These are phyloP conservation scores for Cryptococcus wingfieldii DNA, from an alignment of 1,284 basidiomycete genomes.

Conservation along the genomic window DNA sequence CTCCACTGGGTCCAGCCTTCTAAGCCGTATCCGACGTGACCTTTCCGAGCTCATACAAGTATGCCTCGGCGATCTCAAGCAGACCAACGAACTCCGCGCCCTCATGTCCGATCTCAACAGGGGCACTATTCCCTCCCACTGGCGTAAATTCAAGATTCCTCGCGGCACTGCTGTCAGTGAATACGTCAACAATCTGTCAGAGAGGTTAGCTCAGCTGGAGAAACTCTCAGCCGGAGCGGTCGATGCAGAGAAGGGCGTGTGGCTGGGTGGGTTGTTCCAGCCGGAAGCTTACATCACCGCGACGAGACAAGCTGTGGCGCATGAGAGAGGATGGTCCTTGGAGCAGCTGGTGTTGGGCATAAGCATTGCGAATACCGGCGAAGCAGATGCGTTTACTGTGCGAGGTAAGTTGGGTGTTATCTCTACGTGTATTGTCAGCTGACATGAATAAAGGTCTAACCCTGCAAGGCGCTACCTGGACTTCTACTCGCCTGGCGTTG, in stretches of 20 bases:
- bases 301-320: slow-evolving; percentile 85
- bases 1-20: slow-evolving; percentile 68
- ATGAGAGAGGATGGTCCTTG: slow-evolving; percentile 81
- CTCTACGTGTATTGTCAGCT: background rate
- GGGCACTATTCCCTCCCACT: slow-evolving; percentile 81
- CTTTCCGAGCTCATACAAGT: slow-evolving; percentile 75
- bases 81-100: slow-evolving; percentile 85
- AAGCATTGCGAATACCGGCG: slow-evolving; percentile 71
- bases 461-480: slow-evolving; percentile 79
- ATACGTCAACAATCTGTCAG: slow-evolving; percentile 77
- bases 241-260: slow-evolving; percentile 54
- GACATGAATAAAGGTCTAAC: slow-evolving; percentile 60
- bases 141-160: slow-evolving; percentile 82
- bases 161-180: slow-evolving; percentile 72
- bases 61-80: slow-evolving; percentile 80
- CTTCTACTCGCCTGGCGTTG: slow-evolving; percentile 61
- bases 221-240: slow-evolving; percentile 55
- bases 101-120: slow-evolving; percentile 84
- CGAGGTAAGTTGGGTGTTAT: slow-evolving; percentile 60
- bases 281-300: slow-evolving; percentile 93
- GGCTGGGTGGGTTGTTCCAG: slow-evolving; percentile 90
- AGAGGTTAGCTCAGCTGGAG: slow-evolving; percentile 73
- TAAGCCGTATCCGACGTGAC: slow-evolving; percentile 72
- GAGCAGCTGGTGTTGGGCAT: slow-evolving; percentile 79
- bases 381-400: slow-evolving; percentile 70